Conservation (phyloP, 306 rosid species). For the Ammopiptanthus mongolicus region DNA sequence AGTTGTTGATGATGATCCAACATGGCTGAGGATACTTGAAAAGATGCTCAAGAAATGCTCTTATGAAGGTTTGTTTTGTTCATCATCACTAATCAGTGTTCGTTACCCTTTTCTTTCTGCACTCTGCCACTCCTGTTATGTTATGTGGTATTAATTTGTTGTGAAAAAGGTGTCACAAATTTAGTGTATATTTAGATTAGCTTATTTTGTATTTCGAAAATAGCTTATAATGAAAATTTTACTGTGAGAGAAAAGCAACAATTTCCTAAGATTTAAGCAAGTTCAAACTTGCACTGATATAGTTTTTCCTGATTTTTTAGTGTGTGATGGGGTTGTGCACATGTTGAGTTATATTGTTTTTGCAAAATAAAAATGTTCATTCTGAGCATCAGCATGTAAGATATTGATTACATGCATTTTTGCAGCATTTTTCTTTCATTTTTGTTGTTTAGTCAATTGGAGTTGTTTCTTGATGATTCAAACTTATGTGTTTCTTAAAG, state of each 20-base stretch:
- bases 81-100: background rate
- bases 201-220: too few species aligned
- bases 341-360: background rate
- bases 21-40: constrained; percentile 81
- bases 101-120: background rate
- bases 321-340: background rate
- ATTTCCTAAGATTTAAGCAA: too few species aligned
- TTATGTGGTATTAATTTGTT: background rate
- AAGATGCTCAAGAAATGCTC: constrained; percentile 87
- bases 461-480: background rate
- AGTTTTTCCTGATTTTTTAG: background rate
- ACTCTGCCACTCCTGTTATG: background rate
- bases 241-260: too few species aligned
- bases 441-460: background rate
- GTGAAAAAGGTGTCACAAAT: background rate
- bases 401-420: background rate
- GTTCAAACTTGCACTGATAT: background rate
- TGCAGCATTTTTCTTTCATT: background rate
- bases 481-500: background rate
- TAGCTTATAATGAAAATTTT: too few species aligned
- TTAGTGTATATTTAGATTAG: background rate
- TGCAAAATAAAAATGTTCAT: background rate
- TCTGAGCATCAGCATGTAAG: background rate
- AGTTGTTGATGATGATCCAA: constrained; percentile 81
- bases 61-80: constrained; percentile 49